Evolutionary conservation across 2,329 filamentous ascomycete genomes (phyloP), one percentile per base, ranked within the genome.

Genomic region (Cladophialophora chaetospira): DNA sequence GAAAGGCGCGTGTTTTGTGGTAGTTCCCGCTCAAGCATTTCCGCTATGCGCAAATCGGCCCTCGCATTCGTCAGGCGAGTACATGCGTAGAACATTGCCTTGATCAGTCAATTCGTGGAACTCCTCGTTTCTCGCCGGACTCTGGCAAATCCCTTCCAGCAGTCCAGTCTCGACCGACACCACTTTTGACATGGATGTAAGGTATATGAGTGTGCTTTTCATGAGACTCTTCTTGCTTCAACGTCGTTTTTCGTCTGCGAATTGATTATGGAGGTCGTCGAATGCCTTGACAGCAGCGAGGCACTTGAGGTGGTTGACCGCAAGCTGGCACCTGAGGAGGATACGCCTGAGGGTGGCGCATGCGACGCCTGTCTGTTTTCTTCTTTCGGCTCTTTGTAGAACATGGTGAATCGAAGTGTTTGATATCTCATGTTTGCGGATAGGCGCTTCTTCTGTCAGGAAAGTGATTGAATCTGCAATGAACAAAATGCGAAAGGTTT

Each of bases 341-440:
- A 33, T 5, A 53, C 25, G 23, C 21, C 25, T 28, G 17, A 35
- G 17, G 26, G 6, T 15, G 50, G 56, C 31, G 38, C 26, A 43
- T 45, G 55, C n/a, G 57, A 45, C 4, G 38, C 25, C 6, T 50
- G 53, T 40, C 40, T 51, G 23, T 15, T 56, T 9, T 65, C 61
- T 29, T 63, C 45, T 23, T 63, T 52, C 5, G 59, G 57, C 25
- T 63, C 61, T 56, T 65, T 65, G 47, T 66, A 66, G 49, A 65
- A 66, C 51, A 61, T 62, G 50, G 64, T 66, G 21, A 66, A 60
- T 40, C 63, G 63, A 45, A 66, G 56, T 4, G 64, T 66, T 57
- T 66, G 64, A 46, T 66, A 66, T 42, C 64, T 62, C 64, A 66
- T 66, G 46, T 45, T 57, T 19, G 48, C 36, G 5, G 28, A n/a